Evolutionary conservation across 805 yeast species (phyloP).

Genomic region (Priceomyces melissophilus): DNA sequence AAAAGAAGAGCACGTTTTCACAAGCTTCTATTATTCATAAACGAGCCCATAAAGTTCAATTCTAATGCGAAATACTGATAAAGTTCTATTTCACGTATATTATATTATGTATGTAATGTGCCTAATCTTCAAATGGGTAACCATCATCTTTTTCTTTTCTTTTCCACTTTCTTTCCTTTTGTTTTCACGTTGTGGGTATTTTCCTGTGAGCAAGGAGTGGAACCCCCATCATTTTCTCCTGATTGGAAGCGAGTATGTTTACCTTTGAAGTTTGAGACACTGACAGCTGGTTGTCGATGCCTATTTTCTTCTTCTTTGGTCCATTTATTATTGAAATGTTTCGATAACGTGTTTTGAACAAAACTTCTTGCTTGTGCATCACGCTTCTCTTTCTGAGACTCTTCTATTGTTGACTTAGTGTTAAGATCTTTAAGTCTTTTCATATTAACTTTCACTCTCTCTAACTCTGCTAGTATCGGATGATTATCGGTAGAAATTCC

Average conservation of each 20-base stretch:
- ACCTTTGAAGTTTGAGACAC: conserved; percentile 33
- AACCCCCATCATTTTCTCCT: conserved; percentile 2
- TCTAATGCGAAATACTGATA: conserved; percentile 1
- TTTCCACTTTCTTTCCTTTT: conserved; percentile 1
- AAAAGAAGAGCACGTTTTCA: conserved; percentile 60
- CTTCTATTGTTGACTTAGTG: conserved; percentile 15
- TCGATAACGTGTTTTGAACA: conserved; percentile 42
- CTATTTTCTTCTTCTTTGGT: no score
- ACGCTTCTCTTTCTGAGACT: conserved; percentile 21
- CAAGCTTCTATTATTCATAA: conserved; percentile 26
- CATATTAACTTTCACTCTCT: conserved; percentile 67
- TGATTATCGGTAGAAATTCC: conserved; percentile 59
- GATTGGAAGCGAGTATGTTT: conserved; percentile 36
- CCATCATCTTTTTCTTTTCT: conserved; percentile 1
- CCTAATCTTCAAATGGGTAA: background rate
- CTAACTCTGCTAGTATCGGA: conserved; percentile 64
- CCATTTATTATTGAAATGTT: conserved; percentile 14
- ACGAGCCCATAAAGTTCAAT: conserved; percentile 1
- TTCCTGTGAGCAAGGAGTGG: background rate
- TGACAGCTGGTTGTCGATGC: conserved; percentile 32
- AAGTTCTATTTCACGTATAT: background rate
- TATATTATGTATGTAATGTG: background rate
- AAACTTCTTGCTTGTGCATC: conserved; percentile 44
- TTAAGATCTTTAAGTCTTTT: conserved; percentile 47
- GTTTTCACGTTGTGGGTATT: background rate